Evolutionary conservation across 768 basidiomycete species (phyloP).

Genomic region (Calocybe gangraenosa): DNA sequence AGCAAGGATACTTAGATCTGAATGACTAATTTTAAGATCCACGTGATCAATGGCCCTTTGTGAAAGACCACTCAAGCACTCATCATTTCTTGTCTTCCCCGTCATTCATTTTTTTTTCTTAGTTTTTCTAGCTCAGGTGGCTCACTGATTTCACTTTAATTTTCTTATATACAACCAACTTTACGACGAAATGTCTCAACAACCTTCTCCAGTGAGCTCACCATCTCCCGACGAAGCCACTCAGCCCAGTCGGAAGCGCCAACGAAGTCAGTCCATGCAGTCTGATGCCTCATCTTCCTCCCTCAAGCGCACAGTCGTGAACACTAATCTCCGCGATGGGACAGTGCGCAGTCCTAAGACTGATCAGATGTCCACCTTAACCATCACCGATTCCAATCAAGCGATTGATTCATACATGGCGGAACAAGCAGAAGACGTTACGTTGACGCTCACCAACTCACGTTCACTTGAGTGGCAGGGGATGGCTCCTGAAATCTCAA

Average conservation of each 20-base stretch:
- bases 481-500: slow-evolving; percentile 16
- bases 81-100: slow-evolving; percentile 11
- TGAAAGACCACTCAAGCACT: too few relatives aligned
- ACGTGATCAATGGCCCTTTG: too few relatives aligned
- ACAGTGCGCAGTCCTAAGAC: slow-evolving; percentile 31
- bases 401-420: slow-evolving; percentile 73
- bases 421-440: slow-evolving; percentile 44
- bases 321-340: slow-evolving; percentile 48
- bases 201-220: slow-evolving; percentile 43
- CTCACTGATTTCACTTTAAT: slow-evolving; percentile 9
- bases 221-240: slow-evolving; percentile 37
- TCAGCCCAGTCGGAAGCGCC: slow-evolving; percentile 57
- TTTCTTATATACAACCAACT: slow-evolving; percentile 6
- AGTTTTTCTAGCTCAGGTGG: slow-evolving; percentile 8
- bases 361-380: slow-evolving; percentile 40
- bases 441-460: slow-evolving; percentile 23
- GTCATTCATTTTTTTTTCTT: slow-evolving; percentile 11
- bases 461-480: slow-evolving; percentile 16
- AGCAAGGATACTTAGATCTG: too few relatives aligned
- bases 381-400: slow-evolving; percentile 36
- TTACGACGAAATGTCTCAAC: slow-evolving; percentile 36
- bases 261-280: slow-evolving; percentile 73
- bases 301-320: slow-evolving; percentile 75
- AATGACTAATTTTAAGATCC: too few relatives aligned
- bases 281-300: slow-evolving; percentile 70